Base-by-base conservation (phyloP, 2,329 filamentous ascomycete species). In the Colletotrichum sp. region DNA sequence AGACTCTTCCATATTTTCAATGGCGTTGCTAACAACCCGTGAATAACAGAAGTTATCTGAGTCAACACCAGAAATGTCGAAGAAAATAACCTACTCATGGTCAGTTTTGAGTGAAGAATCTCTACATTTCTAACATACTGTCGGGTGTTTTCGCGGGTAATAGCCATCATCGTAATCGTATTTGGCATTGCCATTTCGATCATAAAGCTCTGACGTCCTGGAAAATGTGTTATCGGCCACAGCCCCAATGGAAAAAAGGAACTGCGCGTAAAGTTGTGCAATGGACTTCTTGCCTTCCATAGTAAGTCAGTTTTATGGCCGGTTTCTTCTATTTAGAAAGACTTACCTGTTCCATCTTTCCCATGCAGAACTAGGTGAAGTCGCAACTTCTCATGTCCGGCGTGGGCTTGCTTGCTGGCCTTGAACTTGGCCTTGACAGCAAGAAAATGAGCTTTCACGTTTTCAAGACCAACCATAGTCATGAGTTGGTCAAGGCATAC, bases 381-480 rank as follows among this genome's bases (percentile, higher is more conserved):
- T 5, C 57, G 52, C 21, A 34, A 34, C 28, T 59, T 57, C 32
- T 13, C 1, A 8, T 36, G 15, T 3, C n/a, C 4, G 5, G 57
- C 13, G 8, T 52, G 4, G 21, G 5, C 9, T 16, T 4, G 8
- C 32, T 71, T 52, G 16, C 13, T 15, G 2, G 21, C 26, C 26
- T 52, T 16, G 12, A 64, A 2, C 21, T 5, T 52, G 18, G 68
- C 21, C 59, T 71, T 71, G 1, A 71, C 24, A 18, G 57, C 68
- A 34, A 71, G 68, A 32, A 71, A 71, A n/a, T 52, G 57, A 3
- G 68, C 68, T 8, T 71, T 71, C 34, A 71, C 57, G 3, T 71
- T 36, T 30, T 94, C 92, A 0, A 94, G 84, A 4, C 93, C 92
- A 63, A 91, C 89, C 87, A 94, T 89, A 2, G 84, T 83, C 89